Base-by-base conservation (phyloP, 1,284 basidiomycete genomes). In the Ganoderma lingzhi region DNA sequence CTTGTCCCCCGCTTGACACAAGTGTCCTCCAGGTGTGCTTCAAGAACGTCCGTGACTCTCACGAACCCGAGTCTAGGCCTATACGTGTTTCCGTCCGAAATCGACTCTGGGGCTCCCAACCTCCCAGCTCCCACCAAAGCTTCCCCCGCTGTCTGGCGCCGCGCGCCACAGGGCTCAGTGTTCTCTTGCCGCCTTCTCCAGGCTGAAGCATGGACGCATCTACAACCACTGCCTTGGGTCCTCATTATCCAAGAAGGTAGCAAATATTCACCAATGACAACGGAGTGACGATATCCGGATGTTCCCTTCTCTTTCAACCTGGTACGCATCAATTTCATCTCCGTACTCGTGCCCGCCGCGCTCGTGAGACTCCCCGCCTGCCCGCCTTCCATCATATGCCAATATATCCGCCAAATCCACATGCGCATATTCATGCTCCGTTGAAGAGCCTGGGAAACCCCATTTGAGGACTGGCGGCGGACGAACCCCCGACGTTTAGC, bases 251-350 rank as follows among this genome's bases (percentile, higher is more conserved):
- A 56, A 56, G 55, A 56, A 56, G 35, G 32, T 56, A 35, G 55
- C 15, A 15, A 51, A 53, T 53, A 53, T 44, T 19, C 42, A 41
- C 39, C 8, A n/a, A 23, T 48, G n/a, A 53, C 48, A 59, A 59
- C 39, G 35, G 56, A 19, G 23, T 19, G 19, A 39, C 19, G 19
- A 23, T n/a, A 56, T 56, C 53, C 17, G 30, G 53, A 32, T 14
- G 30, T 56, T 56, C 53, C 53, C 53, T 56, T 35, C 28, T 59
- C 37, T n/a, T 35, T 59, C 56, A 35, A 19, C 35, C 28, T 15
- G 56, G 56, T 59, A 19, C 56, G 56, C 56, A 59, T 59, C 56
- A 59, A 39, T 39, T 39, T 59, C 56, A 59, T 59, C 37, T 59
- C 56, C 56, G 56, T 39, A 15, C n/a, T 59, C 56, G 15, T 35